These are phyloP conservation scores for Aspergillus panamensis DNA, from an alignment of 495 filamentous ascomycete species.

Conservation along the genomic window DNA sequence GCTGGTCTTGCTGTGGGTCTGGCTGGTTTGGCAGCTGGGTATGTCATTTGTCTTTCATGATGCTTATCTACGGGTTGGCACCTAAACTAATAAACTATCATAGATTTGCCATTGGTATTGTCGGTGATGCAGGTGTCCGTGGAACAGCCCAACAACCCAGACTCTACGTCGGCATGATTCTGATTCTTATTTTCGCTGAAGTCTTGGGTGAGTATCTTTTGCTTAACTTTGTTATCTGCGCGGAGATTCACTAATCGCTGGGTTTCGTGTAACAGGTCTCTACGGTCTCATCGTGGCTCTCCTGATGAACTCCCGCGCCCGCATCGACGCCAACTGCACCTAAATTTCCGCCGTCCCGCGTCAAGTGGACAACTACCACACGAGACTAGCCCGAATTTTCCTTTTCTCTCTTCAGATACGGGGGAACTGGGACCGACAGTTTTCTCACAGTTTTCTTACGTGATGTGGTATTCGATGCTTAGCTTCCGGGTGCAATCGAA, in stretches of 20 bases:
- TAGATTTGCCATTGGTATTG: conserved; percentile 96
- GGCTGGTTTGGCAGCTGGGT: conserved; percentile 93
- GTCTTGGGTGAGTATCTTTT: conserved; percentile 70
- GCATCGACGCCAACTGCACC: conserved; percentile 26
- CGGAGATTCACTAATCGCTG: neutral
- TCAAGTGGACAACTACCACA: conserved; percentile 11
- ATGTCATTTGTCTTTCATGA: conserved; percentile 26
- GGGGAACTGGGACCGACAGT: conserved; percentile 5
- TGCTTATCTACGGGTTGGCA: neutral
- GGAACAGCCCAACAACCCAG: conserved; percentile 96
- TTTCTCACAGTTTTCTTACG: neutral
- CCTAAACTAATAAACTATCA: conserved; percentile 12
- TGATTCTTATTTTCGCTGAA: conserved; percentile 99
- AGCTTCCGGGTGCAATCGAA: neutral
- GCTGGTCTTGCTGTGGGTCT: conserved; percentile 95
- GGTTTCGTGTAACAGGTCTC: conserved; percentile 57
- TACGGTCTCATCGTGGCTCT: conserved; percentile 98
- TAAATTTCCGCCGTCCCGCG: conserved; percentile 26
- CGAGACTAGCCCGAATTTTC: conserved; percentile 10
- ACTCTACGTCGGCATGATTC: conserved; percentile 99
- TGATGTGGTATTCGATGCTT: neutral
- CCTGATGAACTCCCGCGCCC: conserved; percentile 87
- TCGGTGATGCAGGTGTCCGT: conserved; percentile 97
- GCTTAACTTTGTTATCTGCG: neutral
- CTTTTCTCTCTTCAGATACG: conserved; percentile 7